Conservation (phyloP, 331 rosid genomes). For the Dryas integrifolia region DNA sequence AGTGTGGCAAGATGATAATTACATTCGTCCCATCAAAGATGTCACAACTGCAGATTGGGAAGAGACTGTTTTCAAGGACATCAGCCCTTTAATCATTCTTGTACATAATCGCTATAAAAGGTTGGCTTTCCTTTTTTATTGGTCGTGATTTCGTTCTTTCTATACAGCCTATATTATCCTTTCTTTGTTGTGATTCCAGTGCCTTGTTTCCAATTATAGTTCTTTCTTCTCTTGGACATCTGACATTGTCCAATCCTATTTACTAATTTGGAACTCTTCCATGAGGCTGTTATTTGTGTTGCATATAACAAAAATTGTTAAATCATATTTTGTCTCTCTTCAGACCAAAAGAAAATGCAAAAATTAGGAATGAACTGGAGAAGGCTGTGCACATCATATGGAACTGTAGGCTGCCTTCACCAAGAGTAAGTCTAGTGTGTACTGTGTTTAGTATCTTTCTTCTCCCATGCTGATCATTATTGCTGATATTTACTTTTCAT, state of each 20-base stretch:
- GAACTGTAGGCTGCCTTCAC: conserved; percentile 91
- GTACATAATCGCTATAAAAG: conserved; percentile 87
- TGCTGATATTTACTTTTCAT: conserved; percentile 12
- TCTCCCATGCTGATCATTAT: neutral
- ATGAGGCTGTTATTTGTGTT: neutral
- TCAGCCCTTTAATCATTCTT: conserved; percentile 75
- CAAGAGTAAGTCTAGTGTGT: conserved; percentile 52
- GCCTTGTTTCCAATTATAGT: neutral
- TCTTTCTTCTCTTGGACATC: neutral
- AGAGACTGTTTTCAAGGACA: conserved; percentile 81
- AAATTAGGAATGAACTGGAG: conserved; percentile 55
- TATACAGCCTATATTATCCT: neutral
- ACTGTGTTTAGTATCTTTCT: neutral
- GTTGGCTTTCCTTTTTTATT: conserved; percentile 31
- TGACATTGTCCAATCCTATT: neutral
- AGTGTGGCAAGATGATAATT: conserved; percentile 88
- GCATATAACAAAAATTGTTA: neutral
- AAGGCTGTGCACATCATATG: conserved; percentile 84
- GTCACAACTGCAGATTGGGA: conserved; percentile 66
- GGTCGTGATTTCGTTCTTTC: neutral
- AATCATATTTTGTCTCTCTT: neutral
- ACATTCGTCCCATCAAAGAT: conserved; percentile 83
- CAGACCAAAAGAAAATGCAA: conserved; percentile 89
- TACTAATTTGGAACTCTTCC: neutral
- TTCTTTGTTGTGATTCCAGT: neutral